A percentile compares a stretch with the other conserved stretches of the same genome.
Evolutionary conservation across 2,329 filamentous ascomycete genomes (phyloP).

Genomic region (Botrytis tulipae): DNA sequence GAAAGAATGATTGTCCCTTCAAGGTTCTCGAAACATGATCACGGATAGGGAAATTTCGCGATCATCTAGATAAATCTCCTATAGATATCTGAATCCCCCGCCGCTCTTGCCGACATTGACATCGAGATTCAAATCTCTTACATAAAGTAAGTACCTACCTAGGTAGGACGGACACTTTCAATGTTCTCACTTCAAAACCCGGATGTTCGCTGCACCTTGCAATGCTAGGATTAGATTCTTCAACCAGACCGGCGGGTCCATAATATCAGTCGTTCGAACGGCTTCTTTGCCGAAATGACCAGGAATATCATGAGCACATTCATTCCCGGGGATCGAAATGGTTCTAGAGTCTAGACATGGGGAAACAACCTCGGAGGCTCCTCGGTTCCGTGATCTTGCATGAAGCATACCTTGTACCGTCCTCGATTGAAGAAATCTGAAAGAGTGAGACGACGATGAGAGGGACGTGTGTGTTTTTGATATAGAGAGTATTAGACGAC

Average conservation of each 20-base stretch:
- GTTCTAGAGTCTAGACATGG: not conserved
- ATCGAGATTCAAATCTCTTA: not conserved
- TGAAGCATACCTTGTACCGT: not conserved
- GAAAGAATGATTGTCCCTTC: not conserved
- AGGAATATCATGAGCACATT: not conserved
- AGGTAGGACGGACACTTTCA: not conserved
- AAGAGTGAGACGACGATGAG: not conserved
- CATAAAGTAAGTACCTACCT: not conserved
- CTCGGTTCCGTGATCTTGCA: not conserved
- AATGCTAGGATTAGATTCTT: not conserved
- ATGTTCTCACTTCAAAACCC: not conserved
- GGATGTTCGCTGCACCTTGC: not conserved
- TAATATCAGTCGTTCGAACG: conserved; percentile 7
- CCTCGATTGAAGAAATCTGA: not conserved
- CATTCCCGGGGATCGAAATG: not conserved
- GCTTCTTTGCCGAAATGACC: not conserved
- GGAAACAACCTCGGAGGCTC: not conserved
- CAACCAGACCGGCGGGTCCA: conserved; percentile 1
- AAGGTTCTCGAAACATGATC: not conserved
- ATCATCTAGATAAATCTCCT: not conserved
- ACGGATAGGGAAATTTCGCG: not conserved
- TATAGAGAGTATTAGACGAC: not conserved
- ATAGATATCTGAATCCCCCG: not conserved
- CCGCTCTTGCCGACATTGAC: not conserved
- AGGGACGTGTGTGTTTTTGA: not conserved